A percentile compares a stretch with the other conserved stretches of the same genome.
Conservation (phyloP, 495 filamentous ascomycete genomes). For the Tirmania nivea region DNA sequence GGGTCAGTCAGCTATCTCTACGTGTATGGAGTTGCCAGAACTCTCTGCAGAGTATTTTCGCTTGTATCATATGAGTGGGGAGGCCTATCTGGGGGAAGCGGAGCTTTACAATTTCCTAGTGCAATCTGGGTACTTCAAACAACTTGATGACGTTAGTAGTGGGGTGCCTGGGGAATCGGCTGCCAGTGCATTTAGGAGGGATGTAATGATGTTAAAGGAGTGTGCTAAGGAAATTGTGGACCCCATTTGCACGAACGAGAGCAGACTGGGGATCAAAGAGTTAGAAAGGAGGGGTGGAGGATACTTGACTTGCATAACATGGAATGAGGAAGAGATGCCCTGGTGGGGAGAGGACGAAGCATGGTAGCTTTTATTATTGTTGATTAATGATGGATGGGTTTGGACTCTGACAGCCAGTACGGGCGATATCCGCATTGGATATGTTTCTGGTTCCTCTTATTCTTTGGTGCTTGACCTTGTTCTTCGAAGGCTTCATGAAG, state of each 20-base stretch:
- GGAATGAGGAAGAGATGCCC: neutral
- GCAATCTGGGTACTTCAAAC: neutral
- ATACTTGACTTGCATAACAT: neutral
- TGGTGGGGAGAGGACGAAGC: neutral
- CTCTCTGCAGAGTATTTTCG: neutral
- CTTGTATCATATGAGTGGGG: neutral
- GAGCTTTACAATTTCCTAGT: neutral
- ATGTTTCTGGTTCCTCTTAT: no score
- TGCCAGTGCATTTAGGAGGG: neutral
- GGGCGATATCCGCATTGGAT: no score
- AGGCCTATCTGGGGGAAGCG: neutral
- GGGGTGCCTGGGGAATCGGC: neutral
- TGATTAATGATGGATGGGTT: no score
- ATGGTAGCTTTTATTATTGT: neutral
- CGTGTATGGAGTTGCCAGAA: neutral
- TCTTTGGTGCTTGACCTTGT: no score
- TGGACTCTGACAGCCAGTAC: no score
- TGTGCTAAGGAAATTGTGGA: neutral
- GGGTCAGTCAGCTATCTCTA: neutral
- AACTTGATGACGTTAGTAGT: neutral
- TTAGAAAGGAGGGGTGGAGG: neutral
- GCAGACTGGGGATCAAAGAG: neutral
- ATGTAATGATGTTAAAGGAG: neutral
- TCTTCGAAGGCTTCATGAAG: no score
- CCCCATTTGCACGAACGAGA: neutral